A percentile compares a stretch with the other conserved stretches of the same genome.
These are phyloP conservation scores for Syncephalis plumigaleata DNA, from an alignment of 371 early-diverging fungal genomes.

Conservation along the genomic window DNA sequence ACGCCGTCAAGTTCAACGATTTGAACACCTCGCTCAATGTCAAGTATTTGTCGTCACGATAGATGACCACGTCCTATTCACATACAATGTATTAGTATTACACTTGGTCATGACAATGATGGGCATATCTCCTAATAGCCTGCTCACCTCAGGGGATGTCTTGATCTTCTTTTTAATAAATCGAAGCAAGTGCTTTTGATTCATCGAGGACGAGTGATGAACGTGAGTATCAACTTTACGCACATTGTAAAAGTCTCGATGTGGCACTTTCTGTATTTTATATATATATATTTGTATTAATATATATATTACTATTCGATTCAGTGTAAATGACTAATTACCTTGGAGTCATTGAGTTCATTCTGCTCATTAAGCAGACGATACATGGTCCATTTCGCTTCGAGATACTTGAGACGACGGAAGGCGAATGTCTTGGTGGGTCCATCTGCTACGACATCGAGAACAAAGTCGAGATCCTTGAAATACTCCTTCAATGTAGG, in stretches of 20 bases:
- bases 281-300: conserved; percentile 1
- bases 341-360: conserved; percentile 88
- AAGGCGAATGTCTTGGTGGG: conserved; percentile 93
- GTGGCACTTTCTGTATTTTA: conserved; percentile 49
- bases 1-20: conserved; percentile 85
- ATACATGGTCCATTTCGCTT: conserved; percentile 92
- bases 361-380: conserved; percentile 79
- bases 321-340: conserved; percentile 5
- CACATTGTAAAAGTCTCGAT: conserved; percentile 97
- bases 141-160: conserved; percentile 52
- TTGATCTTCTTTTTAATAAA: conserved; percentile 95
- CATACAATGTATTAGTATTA: background rate
- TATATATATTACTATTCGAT: too few species aligned
- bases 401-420: conserved; percentile 82
- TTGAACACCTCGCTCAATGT: conserved; percentile 74
- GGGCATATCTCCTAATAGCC: too few species aligned
- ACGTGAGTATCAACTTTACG: conserved; percentile 98
- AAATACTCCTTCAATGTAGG: conserved; percentile 80
- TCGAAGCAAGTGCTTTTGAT: conserved; percentile 93
- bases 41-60: conserved; percentile 51
- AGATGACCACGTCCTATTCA: conserved; percentile 46
- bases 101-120: background rate
- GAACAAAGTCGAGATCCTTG: conserved; percentile 70
- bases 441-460: conserved; percentile 78
- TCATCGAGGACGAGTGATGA: conserved; percentile 95